Percentiles rank a stretch among this genome's conserved stretches.
Evolutionary conservation across 2,329 filamentous ascomycete genomes (phyloP).

Genomic region (Bipolaris victoriae): DNA sequence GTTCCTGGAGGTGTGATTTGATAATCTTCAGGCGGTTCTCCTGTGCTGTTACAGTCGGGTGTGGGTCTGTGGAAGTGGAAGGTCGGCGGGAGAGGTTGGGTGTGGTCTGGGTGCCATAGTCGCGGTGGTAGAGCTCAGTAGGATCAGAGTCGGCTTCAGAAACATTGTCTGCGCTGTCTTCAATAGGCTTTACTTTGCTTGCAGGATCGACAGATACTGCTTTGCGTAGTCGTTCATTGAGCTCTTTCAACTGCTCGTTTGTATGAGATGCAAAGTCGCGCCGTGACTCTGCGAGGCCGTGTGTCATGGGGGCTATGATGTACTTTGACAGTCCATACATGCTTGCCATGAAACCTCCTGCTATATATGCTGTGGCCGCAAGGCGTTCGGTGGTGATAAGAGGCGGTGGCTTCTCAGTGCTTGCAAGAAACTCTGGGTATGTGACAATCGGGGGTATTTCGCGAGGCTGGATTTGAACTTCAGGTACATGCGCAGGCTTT

Average conservation of each 20-base stretch:
- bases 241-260: conserved; percentile 57
- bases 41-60: conserved; percentile 47
- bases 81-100: conserved; percentile 54
- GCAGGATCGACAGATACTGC: conserved; percentile 68
- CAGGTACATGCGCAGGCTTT: conserved; percentile 18
- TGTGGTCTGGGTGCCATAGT: conserved; percentile 79
- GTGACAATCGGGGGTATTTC: conserved; percentile 68
- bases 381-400: conserved; percentile 63
- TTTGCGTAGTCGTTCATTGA: conserved; percentile 64
- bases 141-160: conserved; percentile 66
- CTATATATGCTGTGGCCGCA: conserved; percentile 62
- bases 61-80: conserved; percentile 32
- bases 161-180: conserved; percentile 46
- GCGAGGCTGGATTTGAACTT: conserved; percentile 34
- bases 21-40: conserved; percentile 58
- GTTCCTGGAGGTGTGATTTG: conserved; percentile 57
- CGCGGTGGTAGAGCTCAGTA: conserved; percentile 80
- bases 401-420: conserved; percentile 64
- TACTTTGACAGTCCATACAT: conserved; percentile 75
- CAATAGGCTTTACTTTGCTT: conserved; percentile 36
- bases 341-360: conserved; percentile 61
- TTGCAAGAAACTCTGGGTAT: conserved; percentile 69
- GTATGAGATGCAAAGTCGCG: conserved; percentile 64
- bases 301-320: conserved; percentile 68
- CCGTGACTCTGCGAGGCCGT: conserved; percentile 59